A percentile compares a stretch with the other conserved stretches of the same genome.
phyloP scores from a whole-genome alignment of 345 rosid genomes.

The Schrenkiella parvula region DNA sequence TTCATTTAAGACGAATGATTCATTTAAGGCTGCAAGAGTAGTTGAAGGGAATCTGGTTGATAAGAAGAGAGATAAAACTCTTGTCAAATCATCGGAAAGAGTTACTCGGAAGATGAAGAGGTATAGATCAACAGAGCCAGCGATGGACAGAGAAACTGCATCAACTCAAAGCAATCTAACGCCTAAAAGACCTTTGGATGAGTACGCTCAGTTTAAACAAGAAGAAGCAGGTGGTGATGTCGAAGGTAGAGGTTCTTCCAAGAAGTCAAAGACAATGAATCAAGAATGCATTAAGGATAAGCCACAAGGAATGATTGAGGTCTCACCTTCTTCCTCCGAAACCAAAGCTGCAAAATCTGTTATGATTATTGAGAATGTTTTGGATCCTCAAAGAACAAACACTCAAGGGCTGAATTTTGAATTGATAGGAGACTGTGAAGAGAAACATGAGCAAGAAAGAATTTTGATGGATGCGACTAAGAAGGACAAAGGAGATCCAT shows the following conservation, averaged over 20 bases:
- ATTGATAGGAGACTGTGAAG: not conserved
- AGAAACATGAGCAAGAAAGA: not conserved
- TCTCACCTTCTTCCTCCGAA: not conserved
- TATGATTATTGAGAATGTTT: not conserved
- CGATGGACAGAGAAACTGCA: not conserved
- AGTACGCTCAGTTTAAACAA: not conserved
- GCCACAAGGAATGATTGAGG: not conserved
- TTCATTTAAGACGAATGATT: too few species aligned
- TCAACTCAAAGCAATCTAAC: not conserved
- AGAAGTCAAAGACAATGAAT: not conserved
- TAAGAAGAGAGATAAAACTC: not conserved
- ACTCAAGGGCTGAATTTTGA: not conserved
- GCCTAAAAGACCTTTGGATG: not conserved
- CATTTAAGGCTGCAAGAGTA: not conserved
- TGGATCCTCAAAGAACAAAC: not conserved
- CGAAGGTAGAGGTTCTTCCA: not conserved
- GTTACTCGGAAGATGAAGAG: slow-evolving; percentile 10
- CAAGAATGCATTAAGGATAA: not conserved
- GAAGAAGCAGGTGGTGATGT: not conserved
- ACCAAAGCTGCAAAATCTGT: not conserved
- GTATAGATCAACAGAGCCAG: not conserved
- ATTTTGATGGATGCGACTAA: not conserved
- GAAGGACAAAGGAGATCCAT: not conserved
- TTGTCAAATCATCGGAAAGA: not conserved
- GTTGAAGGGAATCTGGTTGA: slow-evolving; percentile 10